These are phyloP conservation scores for Oryza australiensis DNA, from an alignment of 176 grass and related monocot species.

Conservation along the genomic window DNA sequence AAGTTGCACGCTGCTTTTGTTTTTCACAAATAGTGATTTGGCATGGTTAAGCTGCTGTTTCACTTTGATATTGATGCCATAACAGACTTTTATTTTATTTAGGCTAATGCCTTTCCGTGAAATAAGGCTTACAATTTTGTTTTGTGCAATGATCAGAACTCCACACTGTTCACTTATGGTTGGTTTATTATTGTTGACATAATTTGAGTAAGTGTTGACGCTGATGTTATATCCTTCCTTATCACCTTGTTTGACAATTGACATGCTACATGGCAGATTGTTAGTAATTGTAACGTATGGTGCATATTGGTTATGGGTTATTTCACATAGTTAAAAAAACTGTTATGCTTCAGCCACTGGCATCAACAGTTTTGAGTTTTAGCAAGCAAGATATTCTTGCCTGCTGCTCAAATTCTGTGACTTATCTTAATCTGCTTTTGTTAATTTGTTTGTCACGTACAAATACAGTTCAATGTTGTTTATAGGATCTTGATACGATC, in stretches of 20 bases:
- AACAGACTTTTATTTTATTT: neutral
- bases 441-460: slow-evolving; percentile 6
- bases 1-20: neutral
- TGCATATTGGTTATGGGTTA: neutral
- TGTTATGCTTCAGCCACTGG: neutral
- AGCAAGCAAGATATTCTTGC: neutral
- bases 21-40: neutral
- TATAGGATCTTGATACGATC: slow-evolving; percentile 1
- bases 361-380: slow-evolving; percentile 27
- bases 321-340: neutral
- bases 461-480: neutral
- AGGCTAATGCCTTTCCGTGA: neutral
- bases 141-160: neutral
- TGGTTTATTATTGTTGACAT: neutral
- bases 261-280: slow-evolving; percentile 11
- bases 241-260: neutral
- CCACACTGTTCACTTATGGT: neutral
- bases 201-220: neutral
- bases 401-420: neutral
- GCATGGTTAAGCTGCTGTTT: neutral
- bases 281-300: neutral
- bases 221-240: neutral
- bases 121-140: neutral
- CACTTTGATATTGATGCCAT: slow-evolving; percentile 1
- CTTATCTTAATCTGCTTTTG: neutral